A percentile compares a stretch with the other conserved stretches of the same genome.
These are phyloP conservation scores for Mucor mucedo DNA, from an alignment of 371 early-diverging fungal species.

Conservation along the genomic window DNA sequence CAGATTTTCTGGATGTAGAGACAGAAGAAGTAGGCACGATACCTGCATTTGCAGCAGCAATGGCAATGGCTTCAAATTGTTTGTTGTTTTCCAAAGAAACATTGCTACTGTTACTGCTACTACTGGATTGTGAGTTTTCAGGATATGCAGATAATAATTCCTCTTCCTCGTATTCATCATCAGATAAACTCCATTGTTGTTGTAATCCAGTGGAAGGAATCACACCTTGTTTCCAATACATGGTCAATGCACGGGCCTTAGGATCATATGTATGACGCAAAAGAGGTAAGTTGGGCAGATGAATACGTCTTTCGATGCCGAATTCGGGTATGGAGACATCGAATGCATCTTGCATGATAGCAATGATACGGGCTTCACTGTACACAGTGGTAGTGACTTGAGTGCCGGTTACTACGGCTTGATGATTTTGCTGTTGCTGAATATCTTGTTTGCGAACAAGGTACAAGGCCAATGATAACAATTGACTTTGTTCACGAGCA, in stretches of 20 bases:
- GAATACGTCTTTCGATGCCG: conserved; percentile 65
- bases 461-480: conserved; percentile 69
- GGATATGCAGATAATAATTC: conserved; percentile 35
- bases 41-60: conserved; percentile 23
- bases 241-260: conserved; percentile 43
- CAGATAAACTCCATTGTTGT: conserved; percentile 38
- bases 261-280: conserved; percentile 46
- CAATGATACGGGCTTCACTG: conserved; percentile 50
- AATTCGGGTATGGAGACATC: conserved; percentile 67
- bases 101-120: conserved; percentile 31
- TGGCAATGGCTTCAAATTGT: conserved; percentile 23
- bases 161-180: conserved; percentile 51
- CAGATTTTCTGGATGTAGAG: conserved; percentile 16
- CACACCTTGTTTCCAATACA: conserved; percentile 62
- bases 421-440: conserved; percentile 23
- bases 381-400: conserved; percentile 33
- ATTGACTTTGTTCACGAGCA: conserved; percentile 75
- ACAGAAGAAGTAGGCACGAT: conserved; percentile 2
- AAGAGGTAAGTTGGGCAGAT: conserved; percentile 49
- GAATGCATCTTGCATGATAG: conserved; percentile 51
- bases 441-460: conserved; percentile 28
- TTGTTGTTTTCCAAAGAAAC: conserved; percentile 18
- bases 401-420: conserved; percentile 12
- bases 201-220: conserved; percentile 45
- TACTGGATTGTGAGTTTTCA: conserved; percentile 25